Evolutionary conservation across 2,329 filamentous ascomycete genomes (phyloP), one percentile per base, ranked within the genome.

Genomic region (Amauroascus niger): DNA sequence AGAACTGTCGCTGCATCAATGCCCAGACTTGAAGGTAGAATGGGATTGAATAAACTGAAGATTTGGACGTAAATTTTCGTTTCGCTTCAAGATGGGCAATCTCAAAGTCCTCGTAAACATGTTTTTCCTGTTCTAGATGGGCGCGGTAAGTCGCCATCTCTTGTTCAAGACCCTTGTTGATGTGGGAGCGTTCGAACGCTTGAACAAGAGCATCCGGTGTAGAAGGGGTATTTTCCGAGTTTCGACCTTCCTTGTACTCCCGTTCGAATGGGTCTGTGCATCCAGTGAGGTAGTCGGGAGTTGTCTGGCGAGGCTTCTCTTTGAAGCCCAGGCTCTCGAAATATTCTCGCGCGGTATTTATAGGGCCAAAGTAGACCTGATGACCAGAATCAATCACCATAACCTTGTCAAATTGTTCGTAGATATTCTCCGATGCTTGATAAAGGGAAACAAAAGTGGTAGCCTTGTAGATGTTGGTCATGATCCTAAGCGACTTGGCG

Each of bases 371-470:
- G 70, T 82, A 93, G 32, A 87, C 84, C 65, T 89, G 83, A 26
- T 78, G 79, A 1, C 87, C 87, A 39, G 80, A 78, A 57, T 90
- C 85, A 53, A 93, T 86, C 33, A 90, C 84, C 63, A 94, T 73
- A 11, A 93, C 87, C 68, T 91, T 93, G 73, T 94, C 87, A 57
- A 91, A 90, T 32, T 83, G 80, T 20, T 76, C 76, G 70, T 87
- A 90, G 57, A 91, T 88, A 61, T 82, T 88, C 69, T 93, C 86
- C 0, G 84, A 88, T 0, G 87, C 87, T 65, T 94, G 88, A 67
- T 94, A 95, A 0, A 95, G 74, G 0, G 88, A 88, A 1, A 94
- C 87, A 57, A 93, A 90, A 0, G 88, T 93, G 1, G 86, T 87
- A 0, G 84, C 88, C 65, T 86, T 81, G 76, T 89, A 89, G 52